phyloP scores from a whole-genome alignment of 2,329 filamentous ascomycete species.

The Lecanicillium sp. region DNA sequence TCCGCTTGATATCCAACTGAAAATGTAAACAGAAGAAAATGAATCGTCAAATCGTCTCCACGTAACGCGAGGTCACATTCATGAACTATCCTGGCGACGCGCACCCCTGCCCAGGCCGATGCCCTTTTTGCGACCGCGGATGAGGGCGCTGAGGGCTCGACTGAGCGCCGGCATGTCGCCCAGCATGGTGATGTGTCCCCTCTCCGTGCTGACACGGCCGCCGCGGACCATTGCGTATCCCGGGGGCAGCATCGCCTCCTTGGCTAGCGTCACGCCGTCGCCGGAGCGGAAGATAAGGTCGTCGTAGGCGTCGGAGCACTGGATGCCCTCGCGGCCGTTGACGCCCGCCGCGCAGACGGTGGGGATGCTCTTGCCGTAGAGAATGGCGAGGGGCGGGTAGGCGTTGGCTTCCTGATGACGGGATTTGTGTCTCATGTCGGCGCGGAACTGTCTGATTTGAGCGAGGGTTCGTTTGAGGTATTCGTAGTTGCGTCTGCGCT shows the following conservation, averaged over 20 bases:
- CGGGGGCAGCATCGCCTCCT: slow-evolving; percentile 75
- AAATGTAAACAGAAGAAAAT: no score
- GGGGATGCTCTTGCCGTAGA: slow-evolving; percentile 82
- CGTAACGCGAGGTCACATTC: no score
- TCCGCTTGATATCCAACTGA: no score
- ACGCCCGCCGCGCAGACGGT: slow-evolving; percentile 81
- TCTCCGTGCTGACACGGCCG: slow-evolving; percentile 71
- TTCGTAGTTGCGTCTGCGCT: slow-evolving; percentile 34
- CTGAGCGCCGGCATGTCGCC: slow-evolving; percentile 81
- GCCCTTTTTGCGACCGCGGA: slow-evolving; percentile 61
- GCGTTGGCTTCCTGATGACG: slow-evolving; percentile 56
- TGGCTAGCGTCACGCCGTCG: slow-evolving; percentile 82
- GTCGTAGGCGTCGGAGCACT: slow-evolving; percentile 72
- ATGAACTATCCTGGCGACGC: neutral
- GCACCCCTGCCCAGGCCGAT: slow-evolving; percentile 54
- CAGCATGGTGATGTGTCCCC: slow-evolving; percentile 81
- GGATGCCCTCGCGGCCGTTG: slow-evolving; percentile 64
- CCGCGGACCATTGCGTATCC: slow-evolving; percentile 71
- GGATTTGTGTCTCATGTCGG: slow-evolving; percentile 60
- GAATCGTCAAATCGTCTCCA: no score
- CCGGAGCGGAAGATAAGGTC: slow-evolving; percentile 80
- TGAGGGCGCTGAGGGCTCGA: slow-evolving; percentile 61
- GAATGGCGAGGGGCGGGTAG: slow-evolving; percentile 76
- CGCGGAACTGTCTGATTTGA: slow-evolving; percentile 68
- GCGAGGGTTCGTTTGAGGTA: slow-evolving; percentile 73